Conservation (phyloP, 345 rosid species). For the Noccaea bulbosa region DNA sequence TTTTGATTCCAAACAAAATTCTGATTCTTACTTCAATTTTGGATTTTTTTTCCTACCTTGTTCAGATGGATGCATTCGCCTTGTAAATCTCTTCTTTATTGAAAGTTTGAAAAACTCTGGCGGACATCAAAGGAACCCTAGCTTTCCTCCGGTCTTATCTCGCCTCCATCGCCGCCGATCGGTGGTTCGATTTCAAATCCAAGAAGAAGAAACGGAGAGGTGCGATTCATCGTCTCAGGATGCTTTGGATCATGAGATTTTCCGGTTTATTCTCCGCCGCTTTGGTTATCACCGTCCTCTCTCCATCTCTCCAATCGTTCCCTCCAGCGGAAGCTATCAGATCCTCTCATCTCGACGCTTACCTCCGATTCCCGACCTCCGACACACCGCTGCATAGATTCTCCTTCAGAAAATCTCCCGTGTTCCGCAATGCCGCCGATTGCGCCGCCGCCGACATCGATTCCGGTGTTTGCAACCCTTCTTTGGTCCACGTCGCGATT, state of each 20-base stretch:
- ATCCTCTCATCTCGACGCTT: slow-evolving; percentile 63
- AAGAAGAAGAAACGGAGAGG: slow-evolving; percentile 47
- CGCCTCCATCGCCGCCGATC: slow-evolving; percentile 49
- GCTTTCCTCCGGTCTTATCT: slow-evolving; percentile 48
- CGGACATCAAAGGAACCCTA: slow-evolving; percentile 56
- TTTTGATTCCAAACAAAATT: slow-evolving; percentile 28
- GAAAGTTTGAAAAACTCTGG: slow-evolving; percentile 47
- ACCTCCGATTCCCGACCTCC: slow-evolving; percentile 49
- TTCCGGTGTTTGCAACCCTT: slow-evolving; percentile 72
- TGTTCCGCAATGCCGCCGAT: slow-evolving; percentile 83
- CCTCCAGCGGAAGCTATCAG: slow-evolving; percentile 95
- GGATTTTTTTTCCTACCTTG: neutral
- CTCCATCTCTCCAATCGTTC: slow-evolving; percentile 83
- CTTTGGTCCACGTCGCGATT: slow-evolving; percentile 80
- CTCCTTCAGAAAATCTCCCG: slow-evolving; percentile 63
- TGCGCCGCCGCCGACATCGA: slow-evolving; percentile 55
- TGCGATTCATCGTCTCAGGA: slow-evolving; percentile 49
- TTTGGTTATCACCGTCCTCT: slow-evolving; percentile 69
- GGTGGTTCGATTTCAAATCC: slow-evolving; percentile 52
- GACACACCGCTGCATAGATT: slow-evolving; percentile 44
- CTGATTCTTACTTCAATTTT: slow-evolving; percentile 11
- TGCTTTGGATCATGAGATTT: slow-evolving; percentile 77
- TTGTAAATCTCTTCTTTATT: neutral
- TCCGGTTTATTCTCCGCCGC: slow-evolving; percentile 78
- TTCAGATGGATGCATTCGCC: slow-evolving; percentile 32